These are phyloP conservation scores for Taphrina deformans DNA, from an alignment of 1,139 yeast species.

Conservation along the genomic window DNA sequence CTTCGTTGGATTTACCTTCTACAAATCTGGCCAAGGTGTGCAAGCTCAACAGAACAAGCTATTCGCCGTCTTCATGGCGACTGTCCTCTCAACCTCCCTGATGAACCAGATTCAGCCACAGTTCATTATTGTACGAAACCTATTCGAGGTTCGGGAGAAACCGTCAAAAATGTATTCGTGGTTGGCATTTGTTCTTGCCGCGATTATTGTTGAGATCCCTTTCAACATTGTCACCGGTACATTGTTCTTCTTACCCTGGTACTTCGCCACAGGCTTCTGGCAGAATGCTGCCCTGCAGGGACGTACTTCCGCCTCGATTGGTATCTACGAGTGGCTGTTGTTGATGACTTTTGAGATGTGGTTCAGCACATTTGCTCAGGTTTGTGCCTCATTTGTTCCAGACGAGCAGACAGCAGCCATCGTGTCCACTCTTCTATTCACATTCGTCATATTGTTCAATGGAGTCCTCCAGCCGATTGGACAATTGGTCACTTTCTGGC, in stretches of 20 bases:
- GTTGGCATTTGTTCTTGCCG: slow-evolving; percentile 57
- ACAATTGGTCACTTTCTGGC: slow-evolving; percentile 67
- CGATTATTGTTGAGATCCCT: slow-evolving; percentile 57
- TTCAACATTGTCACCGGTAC: slow-evolving; percentile 57
- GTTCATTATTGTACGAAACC: slow-evolving; percentile 52
- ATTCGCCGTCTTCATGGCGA: slow-evolving; percentile 57
- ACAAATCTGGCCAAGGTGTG: slow-evolving; percentile 44
- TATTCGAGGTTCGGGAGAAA: slow-evolving; percentile 65
- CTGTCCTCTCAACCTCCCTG: slow-evolving; percentile 55
- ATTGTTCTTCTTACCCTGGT: slow-evolving; percentile 56
- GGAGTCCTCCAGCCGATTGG: slow-evolving; percentile 63
- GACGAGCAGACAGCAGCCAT: slow-evolving; percentile 65
- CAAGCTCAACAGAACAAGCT: slow-evolving; percentile 46
- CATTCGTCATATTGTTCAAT: slow-evolving; percentile 57
- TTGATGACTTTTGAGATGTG: slow-evolving; percentile 58
- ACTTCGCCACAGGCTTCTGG: slow-evolving; percentile 59
- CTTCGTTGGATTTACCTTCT: slow-evolving; percentile 58
- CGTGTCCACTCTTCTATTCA: slow-evolving; percentile 54
- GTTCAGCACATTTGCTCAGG: slow-evolving; percentile 57
- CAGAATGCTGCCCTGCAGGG: slow-evolving; percentile 57
- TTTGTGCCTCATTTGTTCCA: slow-evolving; percentile 59
- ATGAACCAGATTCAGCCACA: slow-evolving; percentile 59
- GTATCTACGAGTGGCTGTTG: slow-evolving; percentile 52
- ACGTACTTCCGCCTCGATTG: slow-evolving; percentile 43
- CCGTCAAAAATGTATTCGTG: slow-evolving; percentile 67